Evolutionary conservation across 1,139 yeast species (phyloP).

Genomic region (Pichia cactophila): DNA sequence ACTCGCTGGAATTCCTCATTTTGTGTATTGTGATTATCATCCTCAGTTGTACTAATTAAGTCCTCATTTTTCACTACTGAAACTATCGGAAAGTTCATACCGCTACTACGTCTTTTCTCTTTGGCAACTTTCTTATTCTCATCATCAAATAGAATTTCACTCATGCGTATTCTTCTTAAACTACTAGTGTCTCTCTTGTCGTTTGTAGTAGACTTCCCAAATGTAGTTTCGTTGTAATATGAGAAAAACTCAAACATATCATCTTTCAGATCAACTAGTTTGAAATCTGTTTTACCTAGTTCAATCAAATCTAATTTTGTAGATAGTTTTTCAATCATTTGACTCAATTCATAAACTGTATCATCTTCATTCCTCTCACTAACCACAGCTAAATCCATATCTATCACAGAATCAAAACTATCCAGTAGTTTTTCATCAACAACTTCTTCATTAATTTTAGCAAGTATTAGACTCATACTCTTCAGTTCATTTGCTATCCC

Average conservation of each 20-base stretch:
- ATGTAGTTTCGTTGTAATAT: slow-evolving; percentile 6
- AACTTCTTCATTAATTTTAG: slow-evolving; percentile 7
- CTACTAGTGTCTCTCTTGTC: background rate
- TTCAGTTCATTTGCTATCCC: slow-evolving; percentile 13
- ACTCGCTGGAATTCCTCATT: slow-evolving; percentile 18
- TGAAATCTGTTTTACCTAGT: slow-evolving; percentile 9
- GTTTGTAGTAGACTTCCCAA: background rate
- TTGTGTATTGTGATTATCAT: background rate
- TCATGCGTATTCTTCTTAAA: slow-evolving; percentile 8
- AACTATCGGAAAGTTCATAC: slow-evolving; percentile 22
- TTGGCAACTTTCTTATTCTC: slow-evolving; percentile 9
- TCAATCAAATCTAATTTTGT: slow-evolving; percentile 19
- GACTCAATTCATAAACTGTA: slow-evolving; percentile 11
- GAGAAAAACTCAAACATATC: slow-evolving; percentile 12
- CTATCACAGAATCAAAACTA: background rate
- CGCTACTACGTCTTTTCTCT: slow-evolving; percentile 21
- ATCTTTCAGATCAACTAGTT: slow-evolving; percentile 8
- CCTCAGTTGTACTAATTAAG: background rate
- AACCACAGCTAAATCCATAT: slow-evolving; percentile 9
- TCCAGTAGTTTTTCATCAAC: slow-evolving; percentile 6
- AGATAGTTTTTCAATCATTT: slow-evolving; percentile 15
- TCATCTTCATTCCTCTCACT: slow-evolving; percentile 21
- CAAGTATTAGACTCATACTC: slow-evolving; percentile 8
- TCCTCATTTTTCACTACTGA: slow-evolving; percentile 19
- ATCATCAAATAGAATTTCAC: slow-evolving; percentile 8